Percentiles rank a stretch among this genome's conserved stretches.
Conservation (phyloP, 495 filamentous ascomycete species). For the Tuber brumale region DNA sequence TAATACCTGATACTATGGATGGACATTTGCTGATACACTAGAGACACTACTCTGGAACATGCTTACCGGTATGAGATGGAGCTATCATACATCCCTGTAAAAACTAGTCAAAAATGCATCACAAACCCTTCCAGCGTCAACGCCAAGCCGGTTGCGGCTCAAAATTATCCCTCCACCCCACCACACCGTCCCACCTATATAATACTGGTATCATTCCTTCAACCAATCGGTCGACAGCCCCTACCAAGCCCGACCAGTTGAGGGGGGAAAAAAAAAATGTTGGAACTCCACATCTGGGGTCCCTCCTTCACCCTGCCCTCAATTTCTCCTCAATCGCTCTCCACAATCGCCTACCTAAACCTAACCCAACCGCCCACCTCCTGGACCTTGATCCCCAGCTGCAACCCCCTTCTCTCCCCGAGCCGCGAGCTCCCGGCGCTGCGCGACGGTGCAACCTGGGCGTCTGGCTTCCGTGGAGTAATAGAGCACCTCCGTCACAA, state of each 20-base stretch:
- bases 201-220: neutral
- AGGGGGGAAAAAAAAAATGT: conserved; percentile 38
- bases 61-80: neutral
- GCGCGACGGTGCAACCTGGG: conserved; percentile 56
- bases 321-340: conserved; percentile 81
- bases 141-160: conserved; percentile 29
- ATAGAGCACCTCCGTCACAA: conserved; percentile 59
- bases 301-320: conserved; percentile 81
- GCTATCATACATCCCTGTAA: neutral
- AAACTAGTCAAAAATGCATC: neutral
- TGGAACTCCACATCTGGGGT: conserved; percentile 88
- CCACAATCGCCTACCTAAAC: conserved; percentile 64
- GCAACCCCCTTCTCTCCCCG: conserved; percentile 67
- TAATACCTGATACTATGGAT: neutral
- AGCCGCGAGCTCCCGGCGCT: conserved; percentile 75
- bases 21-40: neutral
- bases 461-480: conserved; percentile 67
- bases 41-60: neutral
- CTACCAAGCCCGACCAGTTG: neutral
- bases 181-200: too few relatives aligned
- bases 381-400: conserved; percentile 72
- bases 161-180: conserved; percentile 7
- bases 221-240: neutral
- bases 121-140: neutral
- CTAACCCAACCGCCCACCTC: conserved; percentile 51